A percentile compares a stretch with the other conserved stretches of the same genome.
Evolutionary conservation across 2,329 filamentous ascomycete genomes (phyloP).

Genomic region (Neofusicoccum parvum): DNA sequence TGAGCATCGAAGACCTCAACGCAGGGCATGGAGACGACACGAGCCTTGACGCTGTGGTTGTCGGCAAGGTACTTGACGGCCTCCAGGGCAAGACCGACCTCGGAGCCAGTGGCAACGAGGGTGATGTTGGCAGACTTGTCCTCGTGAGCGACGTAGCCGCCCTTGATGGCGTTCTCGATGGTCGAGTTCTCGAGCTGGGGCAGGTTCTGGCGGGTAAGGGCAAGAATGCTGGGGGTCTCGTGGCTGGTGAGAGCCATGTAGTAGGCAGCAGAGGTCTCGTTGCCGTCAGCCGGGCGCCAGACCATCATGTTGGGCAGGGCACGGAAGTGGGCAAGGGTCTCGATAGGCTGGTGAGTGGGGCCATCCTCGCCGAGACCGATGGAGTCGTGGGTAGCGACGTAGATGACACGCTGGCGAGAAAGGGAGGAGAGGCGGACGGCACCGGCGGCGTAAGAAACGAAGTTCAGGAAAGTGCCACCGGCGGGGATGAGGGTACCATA

Average conservation of each 20-base stretch:
- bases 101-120: conserved; percentile 91
- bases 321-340: conserved; percentile 97
- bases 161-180: conserved; percentile 87
- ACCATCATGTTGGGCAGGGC: conserved; percentile 99
- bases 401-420: conserved; percentile 87
- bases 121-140: conserved; percentile 82
- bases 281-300: conserved; percentile 97
- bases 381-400: conserved; percentile 97
- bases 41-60: conserved; percentile 82
- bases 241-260: conserved; percentile 90
- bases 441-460: conserved; percentile 96
- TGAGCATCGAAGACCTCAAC: conserved; percentile 96
- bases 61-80: conserved; percentile 89
- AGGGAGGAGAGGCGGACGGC: conserved; percentile 92
- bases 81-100: conserved; percentile 92
- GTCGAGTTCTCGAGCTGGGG: conserved; percentile 95
- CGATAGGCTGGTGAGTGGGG: conserved; percentile 97
- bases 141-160: conserved; percentile 89
- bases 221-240: conserved; percentile 88
- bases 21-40: conserved; percentile 94
- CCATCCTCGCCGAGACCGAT: conserved; percentile 99
- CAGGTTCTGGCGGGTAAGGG: conserved; percentile 96
- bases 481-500: conserved; percentile 89
- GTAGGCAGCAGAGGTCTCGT: conserved; percentile 97
- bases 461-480: conserved; percentile 97